Conservation (phyloP, 1,139 yeast genomes). For the Hansenula lynferdii region DNA sequence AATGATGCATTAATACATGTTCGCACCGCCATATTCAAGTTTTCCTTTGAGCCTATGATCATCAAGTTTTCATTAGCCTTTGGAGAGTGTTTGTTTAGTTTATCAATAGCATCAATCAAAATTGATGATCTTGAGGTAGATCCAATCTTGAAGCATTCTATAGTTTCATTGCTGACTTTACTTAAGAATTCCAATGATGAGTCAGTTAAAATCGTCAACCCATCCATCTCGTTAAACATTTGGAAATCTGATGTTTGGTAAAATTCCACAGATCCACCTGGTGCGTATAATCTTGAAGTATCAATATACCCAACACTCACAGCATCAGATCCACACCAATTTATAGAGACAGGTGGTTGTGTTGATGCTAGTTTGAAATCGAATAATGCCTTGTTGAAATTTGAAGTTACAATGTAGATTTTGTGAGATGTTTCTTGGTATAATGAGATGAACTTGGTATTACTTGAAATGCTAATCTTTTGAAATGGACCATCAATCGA, state of each 20-base stretch:
- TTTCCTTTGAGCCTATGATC: slow-evolving; percentile 40
- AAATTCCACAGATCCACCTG: slow-evolving; percentile 50
- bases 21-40: slow-evolving; percentile 58
- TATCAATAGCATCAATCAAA: slow-evolving; percentile 75
- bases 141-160: slow-evolving; percentile 73
- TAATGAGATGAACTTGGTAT: slow-evolving; percentile 53
- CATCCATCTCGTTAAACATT: slow-evolving; percentile 58
- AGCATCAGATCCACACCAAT: slow-evolving; percentile 89
- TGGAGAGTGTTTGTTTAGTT: slow-evolving; percentile 65
- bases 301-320: slow-evolving; percentile 58
- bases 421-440: slow-evolving; percentile 39
- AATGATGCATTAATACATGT: slow-evolving; percentile 72
- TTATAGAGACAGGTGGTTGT: slow-evolving; percentile 32
- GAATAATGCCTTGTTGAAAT: slow-evolving; percentile 47
- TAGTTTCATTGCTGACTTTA: slow-evolving; percentile 55
- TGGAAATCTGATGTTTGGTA: slow-evolving; percentile 35
- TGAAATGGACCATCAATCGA: slow-evolving; percentile 50
- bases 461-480: slow-evolving; percentile 51
- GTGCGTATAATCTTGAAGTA: slow-evolving; percentile 68
- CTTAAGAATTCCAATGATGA: slow-evolving; percentile 59
- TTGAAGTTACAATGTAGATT: slow-evolving; percentile 48
- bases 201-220: slow-evolving; percentile 59
- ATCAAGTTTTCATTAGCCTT: slow-evolving; percentile 78
- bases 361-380: slow-evolving; percentile 37
- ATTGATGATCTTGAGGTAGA: slow-evolving; percentile 82